Evolutionary conservation across 352 stramenopile genomes (phyloP).

Genomic region (Phytopythium aichiense): DNA sequence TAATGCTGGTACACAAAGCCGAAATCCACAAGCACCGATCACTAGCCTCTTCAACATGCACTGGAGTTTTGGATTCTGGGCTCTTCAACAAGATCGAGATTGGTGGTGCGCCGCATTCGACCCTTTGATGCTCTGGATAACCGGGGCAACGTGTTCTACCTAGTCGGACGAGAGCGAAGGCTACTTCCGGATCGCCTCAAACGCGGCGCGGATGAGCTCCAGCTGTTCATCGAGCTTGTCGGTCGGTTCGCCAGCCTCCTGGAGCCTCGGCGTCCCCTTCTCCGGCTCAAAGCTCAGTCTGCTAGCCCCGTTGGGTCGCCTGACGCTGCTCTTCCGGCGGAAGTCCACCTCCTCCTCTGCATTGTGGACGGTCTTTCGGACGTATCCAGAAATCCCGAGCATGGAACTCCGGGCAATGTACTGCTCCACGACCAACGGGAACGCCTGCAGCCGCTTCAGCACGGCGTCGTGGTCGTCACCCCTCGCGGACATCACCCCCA

Average conservation of each 20-base stretch:
- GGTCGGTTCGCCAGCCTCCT: conserved; percentile 6
- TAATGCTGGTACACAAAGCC: too few relatives aligned
- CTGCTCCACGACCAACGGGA: conserved; percentile 46
- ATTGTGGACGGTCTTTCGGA: neutral
- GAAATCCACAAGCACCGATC: too few relatives aligned
- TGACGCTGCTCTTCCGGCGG: neutral
- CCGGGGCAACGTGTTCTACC: neutral
- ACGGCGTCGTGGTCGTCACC: conserved; percentile 10
- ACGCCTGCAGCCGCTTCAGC: conserved; percentile 40
- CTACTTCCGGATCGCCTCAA: conserved; percentile 9
- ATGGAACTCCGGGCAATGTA: conserved; percentile 17
- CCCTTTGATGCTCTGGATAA: neutral
- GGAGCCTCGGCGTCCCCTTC: neutral
- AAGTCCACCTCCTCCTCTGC: neutral
- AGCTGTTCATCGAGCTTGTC: conserved; percentile 28
- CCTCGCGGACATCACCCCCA: conserved; percentile 8
- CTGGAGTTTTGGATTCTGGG: too few relatives aligned
- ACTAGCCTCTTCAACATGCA: neutral
- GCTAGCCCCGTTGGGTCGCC: neutral
- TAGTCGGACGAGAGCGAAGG: neutral
- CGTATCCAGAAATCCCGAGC: neutral
- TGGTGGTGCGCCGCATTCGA: neutral
- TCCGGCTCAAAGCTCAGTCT: neutral
- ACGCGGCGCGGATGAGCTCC: conserved; percentile 32
- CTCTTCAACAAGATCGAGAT: too few relatives aligned